Percentiles rank a stretch among this genome's conserved stretches.
Conservation (phyloP, 2,329 filamentous ascomycete species). For the Volutella citrinella region DNA sequence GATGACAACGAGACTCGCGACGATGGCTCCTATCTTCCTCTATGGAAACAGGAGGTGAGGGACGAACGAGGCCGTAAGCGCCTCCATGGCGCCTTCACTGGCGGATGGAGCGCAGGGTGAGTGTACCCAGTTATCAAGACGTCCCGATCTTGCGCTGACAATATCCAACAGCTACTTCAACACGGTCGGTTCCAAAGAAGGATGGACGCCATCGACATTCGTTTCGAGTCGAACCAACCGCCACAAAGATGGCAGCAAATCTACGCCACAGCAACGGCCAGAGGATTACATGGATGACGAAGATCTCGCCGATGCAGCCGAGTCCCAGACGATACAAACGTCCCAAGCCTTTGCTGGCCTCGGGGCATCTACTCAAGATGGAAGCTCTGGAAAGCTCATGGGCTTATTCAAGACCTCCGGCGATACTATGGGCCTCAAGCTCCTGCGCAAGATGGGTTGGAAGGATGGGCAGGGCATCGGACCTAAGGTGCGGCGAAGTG, state of each 20-base stretch:
- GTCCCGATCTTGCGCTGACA: constrained; percentile 9
- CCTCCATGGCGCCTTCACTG: constrained; percentile 93
- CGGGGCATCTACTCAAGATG: constrained; percentile 61
- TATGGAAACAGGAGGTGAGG: constrained; percentile 98
- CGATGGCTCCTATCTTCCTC: constrained; percentile 85
- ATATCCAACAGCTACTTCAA: constrained; percentile 75
- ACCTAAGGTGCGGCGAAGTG: constrained; percentile 74
- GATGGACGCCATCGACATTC: constrained; percentile 91
- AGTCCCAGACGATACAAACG: constrained; percentile 72
- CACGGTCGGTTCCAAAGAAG: constrained; percentile 96
- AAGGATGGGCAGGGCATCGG: constrained; percentile 90
- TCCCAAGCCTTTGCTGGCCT: constrained; percentile 71
- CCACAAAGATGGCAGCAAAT: constrained; percentile 58
- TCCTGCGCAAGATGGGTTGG: constrained; percentile 94
- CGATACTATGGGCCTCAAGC: constrained; percentile 81
- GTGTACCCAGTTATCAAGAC: constrained; percentile 23
- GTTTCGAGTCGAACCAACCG: constrained; percentile 84
- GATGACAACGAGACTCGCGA: constrained; percentile 76
- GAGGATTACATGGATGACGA: constrained; percentile 99
- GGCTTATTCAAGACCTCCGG: constrained; percentile 70
- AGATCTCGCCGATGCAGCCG: constrained; percentile 82
- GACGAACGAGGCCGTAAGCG: constrained; percentile 89
- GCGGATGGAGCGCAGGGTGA: constrained; percentile 94
- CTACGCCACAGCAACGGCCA: constrained; percentile 62
- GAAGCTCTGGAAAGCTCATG: constrained; percentile 54